Conservation (phyloP, 2,329 filamentous ascomycete genomes). For the Sclerotinia minor region DNA sequence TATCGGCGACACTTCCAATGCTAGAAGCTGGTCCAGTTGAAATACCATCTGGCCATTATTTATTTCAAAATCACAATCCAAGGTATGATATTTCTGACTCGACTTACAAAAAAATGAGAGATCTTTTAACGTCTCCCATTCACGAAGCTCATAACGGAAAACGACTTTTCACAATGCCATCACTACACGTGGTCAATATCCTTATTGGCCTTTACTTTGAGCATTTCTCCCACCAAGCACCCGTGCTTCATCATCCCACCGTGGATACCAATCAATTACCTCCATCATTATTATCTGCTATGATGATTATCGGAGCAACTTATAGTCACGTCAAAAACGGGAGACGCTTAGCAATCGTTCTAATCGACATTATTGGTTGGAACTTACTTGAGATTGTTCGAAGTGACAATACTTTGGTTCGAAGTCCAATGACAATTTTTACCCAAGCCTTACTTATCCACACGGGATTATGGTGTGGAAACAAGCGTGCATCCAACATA, state of each 20-base stretch:
- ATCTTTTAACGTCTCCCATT: constrained; percentile 11
- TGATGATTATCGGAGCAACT: constrained; percentile 35
- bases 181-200: constrained; percentile 33
- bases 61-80: constrained; percentile 30
- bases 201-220: constrained; percentile 37
- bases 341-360: constrained; percentile 34
- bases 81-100: constrained; percentile 35
- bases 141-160: constrained; percentile 4
- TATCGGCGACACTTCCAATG: constrained; percentile 23
- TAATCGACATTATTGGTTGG: constrained; percentile 35
- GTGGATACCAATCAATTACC: constrained; percentile 35
- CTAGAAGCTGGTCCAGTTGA: constrained; percentile 30
- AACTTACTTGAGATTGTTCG: constrained; percentile 32
- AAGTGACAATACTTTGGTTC: constrained; percentile 32
- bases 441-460: constrained; percentile 35
- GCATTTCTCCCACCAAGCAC: constrained; percentile 36
- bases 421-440: constrained; percentile 35
- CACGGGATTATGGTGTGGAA: constrained; percentile 35
- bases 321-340: constrained; percentile 34
- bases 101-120: constrained; percentile 23
- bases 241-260: constrained; percentile 35
- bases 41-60: constrained; percentile 29
- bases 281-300: constrained; percentile 33
- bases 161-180: constrained; percentile 30
- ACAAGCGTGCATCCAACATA: constrained; percentile 35